Base-by-base conservation (phyloP, 2,329 filamentous ascomycete species). In the Podosphaera aphanis region DNA sequence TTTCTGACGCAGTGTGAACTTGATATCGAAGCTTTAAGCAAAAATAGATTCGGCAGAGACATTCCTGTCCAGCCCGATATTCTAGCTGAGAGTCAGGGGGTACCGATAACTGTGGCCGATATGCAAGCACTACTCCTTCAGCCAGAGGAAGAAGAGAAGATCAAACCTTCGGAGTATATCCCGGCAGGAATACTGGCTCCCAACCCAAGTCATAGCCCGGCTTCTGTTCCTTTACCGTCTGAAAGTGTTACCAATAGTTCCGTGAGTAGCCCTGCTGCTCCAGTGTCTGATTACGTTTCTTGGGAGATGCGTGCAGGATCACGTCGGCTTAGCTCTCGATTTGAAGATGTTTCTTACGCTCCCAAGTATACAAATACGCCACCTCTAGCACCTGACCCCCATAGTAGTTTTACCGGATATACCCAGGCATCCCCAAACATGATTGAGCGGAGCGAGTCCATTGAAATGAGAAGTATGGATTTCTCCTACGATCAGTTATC, bases 1-100 rank as follows among this genome's bases (percentile, higher is more conserved):
- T 93, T 93, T 58, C 65, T 93, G n/a, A 76, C 79, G 10, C 86
- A 94, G 57, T 65, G 88, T 0, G 73, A 85, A 48, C 68, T 86
- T n/a, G 86, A 94, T 53, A 72, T 93, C 7, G 74, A 84, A 38
- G 50, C 51, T 25, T 47, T 43, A 23, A 53, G 50, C 10, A 41
- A 27, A n/a, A n/a, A 19, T 46, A 39, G 27, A 19, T 31, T 23
- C 16, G 31, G 33, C 13, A 5, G 47, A 45, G 13, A 39, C n/a
- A 11, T 25, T 8, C 3, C 47, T 47, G 13, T 53, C 45, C 7
- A 27, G 27, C 15, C 51, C 49, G 10, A 51, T 51, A 20, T 52
- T n/a, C 20, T 52, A 16, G 43, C 48, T 3, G 48, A 47, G 8
- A 45, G 51, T 2, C 38, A 49, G 16, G 51, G 50, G 3, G 15